Evolutionary conservation across 129 eudicot genomes (phyloP).

Genomic region (Kitagawia praeruptora): DNA sequence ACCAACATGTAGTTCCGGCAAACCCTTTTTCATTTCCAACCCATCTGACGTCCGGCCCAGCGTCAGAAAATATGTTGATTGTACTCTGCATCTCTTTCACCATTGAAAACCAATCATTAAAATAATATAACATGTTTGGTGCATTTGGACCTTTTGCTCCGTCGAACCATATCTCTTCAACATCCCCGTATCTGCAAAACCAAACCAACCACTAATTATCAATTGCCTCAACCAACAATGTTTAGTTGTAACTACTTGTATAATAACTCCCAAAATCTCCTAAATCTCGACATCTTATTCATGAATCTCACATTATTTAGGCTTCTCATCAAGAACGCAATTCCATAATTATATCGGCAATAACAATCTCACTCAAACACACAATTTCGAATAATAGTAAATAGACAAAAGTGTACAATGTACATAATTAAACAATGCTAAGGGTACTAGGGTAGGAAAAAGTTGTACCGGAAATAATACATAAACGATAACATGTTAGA

Average conservation of each 20-base stretch:
- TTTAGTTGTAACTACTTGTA: neutral
- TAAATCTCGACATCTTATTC: neutral
- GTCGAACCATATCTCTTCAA: constrained; percentile 88
- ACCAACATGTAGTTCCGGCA: constrained; percentile 86
- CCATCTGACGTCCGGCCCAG: constrained; percentile 88
- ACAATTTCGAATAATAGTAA: no score
- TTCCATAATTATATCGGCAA: no score
- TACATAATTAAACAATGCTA: neutral
- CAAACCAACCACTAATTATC: neutral
- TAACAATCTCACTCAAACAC: no score
- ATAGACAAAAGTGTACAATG: no score
- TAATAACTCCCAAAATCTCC: neutral
- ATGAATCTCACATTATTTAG: neutral
- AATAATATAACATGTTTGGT: constrained; percentile 65
- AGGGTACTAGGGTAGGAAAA: neutral
- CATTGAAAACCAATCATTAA: constrained; percentile 80
- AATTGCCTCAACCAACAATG: neutral
- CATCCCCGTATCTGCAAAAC: constrained; percentile 50
- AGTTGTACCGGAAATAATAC: neutral
- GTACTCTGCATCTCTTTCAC: constrained; percentile 74
- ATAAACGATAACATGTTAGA: neutral
- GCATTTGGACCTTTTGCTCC: constrained; percentile 83
- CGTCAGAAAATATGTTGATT: constrained; percentile 88
- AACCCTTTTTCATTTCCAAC: constrained; percentile 73
- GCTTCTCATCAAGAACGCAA: no score